These are phyloP conservation scores for Metschnikowia bowlesiae DNA, from an alignment of 805 yeast species.

Conservation along the genomic window DNA sequence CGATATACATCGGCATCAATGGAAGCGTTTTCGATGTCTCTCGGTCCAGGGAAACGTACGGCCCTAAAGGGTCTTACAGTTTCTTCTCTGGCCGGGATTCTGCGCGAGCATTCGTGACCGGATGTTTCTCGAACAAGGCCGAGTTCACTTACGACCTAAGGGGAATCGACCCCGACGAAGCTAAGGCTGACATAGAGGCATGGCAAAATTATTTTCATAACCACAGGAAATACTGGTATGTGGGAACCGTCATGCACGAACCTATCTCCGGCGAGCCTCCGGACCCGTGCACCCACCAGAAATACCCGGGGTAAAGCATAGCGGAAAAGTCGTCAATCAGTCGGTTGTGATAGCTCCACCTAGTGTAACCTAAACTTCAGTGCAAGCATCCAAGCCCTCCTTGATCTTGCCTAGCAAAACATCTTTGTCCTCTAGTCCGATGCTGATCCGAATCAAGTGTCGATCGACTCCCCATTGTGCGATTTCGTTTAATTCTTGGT, in stretches of 20 bases:
- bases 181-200: slow-evolving; percentile 33
- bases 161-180: slow-evolving; percentile 47
- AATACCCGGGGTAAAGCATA: slow-evolving; percentile 8
- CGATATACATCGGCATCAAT: slow-evolving; percentile 56
- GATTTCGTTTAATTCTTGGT: slow-evolving; percentile 72
- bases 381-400: slow-evolving; percentile 13
- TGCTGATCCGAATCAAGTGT: slow-evolving; percentile 71
- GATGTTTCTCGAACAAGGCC: slow-evolving; percentile 52
- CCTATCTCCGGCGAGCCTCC: slow-evolving; percentile 48
- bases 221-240: slow-evolving; percentile 54
- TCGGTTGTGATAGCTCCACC: neutral
- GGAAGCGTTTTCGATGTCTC: slow-evolving; percentile 66
- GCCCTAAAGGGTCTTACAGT: slow-evolving; percentile 53
- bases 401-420: slow-evolving; percentile 36
- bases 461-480: slow-evolving; percentile 80
- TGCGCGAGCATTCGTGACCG: slow-evolving; percentile 66
- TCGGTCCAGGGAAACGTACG: slow-evolving; percentile 47
- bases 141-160: slow-evolving; percentile 65
- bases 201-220: slow-evolving; percentile 53
- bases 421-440: slow-evolving; percentile 74
- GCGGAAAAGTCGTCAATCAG: neutral
- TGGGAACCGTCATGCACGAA: slow-evolving; percentile 50
- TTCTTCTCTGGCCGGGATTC: slow-evolving; percentile 62
- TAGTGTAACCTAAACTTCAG: neutral
- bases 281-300: slow-evolving; percentile 36